Base-by-base conservation (phyloP, 2,329 filamentous ascomycete genomes). In the Beauveria rudraprayagi region DNA sequence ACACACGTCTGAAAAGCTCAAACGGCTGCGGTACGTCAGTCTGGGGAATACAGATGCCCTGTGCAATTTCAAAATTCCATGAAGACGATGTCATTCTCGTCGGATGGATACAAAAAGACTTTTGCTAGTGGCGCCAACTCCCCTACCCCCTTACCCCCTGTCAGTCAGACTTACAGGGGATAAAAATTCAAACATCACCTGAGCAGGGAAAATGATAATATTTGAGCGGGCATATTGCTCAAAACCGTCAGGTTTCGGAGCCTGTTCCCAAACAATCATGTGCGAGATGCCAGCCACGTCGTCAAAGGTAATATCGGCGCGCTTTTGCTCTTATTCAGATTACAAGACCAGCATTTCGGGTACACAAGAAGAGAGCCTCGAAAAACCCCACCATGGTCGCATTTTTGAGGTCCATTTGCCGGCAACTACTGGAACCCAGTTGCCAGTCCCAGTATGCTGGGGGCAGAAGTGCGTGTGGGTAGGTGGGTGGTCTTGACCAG, bases 141-240 rank as follows among this genome's bases (percentile, higher is more conserved):
- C 41, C 30, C 41, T 9, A 14, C 41, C 26, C 44, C 55, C 55
- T 46, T 41, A 46, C 26, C 44, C 55, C 55, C 55, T 41, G 55
- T 57, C 44, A 40, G 54, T 19, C 11, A 37, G 17, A 47, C 54
- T 30, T 24, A 28, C 54, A 56, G 54, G 54, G 41, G 11, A 11
- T 17, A 56, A 56, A 56, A 56, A 56, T 56, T 56, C 54, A 26
- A 24, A 56, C 54, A 47, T 56, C 54, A 56, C 54, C 54, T 56
- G 54, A 56, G 54, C 54, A 56, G 41, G 22, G 17, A 26, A 17
- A 46, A 11, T 8, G 43, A 43, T 37, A 56, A 56, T 56, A 56
- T 43, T 22, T 47, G 26, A 24, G 41, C 24, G 26, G 28, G 41
- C 54, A 56, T 56, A 56, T 56, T 56, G 54, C 54, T 30, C n/a